Evolutionary conservation across 2,329 filamentous ascomycete species (phyloP).

Genomic region (Helminthosporium solani): DNA sequence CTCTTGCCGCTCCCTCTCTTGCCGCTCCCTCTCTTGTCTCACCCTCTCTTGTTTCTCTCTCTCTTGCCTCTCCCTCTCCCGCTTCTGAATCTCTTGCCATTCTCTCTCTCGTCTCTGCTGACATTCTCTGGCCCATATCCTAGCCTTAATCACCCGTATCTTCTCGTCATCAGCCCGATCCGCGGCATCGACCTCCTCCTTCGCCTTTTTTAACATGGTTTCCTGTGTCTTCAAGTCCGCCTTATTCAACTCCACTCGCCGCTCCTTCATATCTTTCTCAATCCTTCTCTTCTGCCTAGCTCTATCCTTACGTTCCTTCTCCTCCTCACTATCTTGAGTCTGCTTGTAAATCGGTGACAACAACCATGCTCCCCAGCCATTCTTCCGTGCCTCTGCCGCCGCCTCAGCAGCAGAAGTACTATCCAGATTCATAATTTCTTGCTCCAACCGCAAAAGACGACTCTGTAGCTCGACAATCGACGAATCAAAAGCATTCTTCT

Average conservation of each 20-base stretch:
- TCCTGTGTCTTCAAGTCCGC: constrained; percentile 19
- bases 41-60: too few relatives aligned
- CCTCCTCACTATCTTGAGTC: constrained; percentile 31
- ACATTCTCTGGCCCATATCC: too few relatives aligned
- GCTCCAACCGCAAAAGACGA: constrained; percentile 21
- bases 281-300: constrained; percentile 25
- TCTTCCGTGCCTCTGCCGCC: constrained; percentile 30
- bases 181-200: constrained; percentile 18
- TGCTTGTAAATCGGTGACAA: constrained; percentile 32
- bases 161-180: constrained; percentile 15
- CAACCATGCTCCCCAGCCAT: constrained; percentile 31
- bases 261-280: constrained; percentile 35
- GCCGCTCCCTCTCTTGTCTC: too few relatives aligned
- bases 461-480: constrained; percentile 18
- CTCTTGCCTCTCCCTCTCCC: too few relatives aligned
- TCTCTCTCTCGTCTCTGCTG: too few relatives aligned
- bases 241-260: constrained; percentile 18
- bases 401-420: constrained; percentile 28
- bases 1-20: too few relatives aligned
- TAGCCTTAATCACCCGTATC: too few relatives aligned
- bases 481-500: constrained; percentile 14
- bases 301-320: constrained; percentile 35
- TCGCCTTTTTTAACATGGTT: constrained; percentile 6
- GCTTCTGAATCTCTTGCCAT: too few relatives aligned
- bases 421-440: constrained; percentile 29